phyloP scores from a whole-genome alignment of 805 yeast genomes.

The Metschnikowia koreensis region DNA sequence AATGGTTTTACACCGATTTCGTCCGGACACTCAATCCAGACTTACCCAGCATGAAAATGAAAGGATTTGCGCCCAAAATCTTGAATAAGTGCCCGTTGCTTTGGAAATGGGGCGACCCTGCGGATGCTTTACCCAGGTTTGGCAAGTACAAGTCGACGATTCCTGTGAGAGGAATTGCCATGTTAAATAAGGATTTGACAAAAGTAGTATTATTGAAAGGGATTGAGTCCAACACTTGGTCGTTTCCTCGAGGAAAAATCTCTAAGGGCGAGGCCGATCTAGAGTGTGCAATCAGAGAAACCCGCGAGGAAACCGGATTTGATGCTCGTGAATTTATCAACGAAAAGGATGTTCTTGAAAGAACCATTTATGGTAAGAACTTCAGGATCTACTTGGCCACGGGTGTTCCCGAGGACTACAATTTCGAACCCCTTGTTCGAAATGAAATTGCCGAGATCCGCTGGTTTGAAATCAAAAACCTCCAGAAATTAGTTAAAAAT shows the following conservation, averaged over 20 bases:
- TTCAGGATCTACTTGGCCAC: conserved; percentile 76
- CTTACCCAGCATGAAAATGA: conserved; percentile 76
- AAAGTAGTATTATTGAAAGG: conserved; percentile 83
- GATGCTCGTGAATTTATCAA: conserved; percentile 69
- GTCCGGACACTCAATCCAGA: conserved; percentile 67
- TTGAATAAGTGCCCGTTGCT: conserved; percentile 69
- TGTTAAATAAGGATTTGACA: conserved; percentile 67
- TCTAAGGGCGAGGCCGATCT: conserved; percentile 88
- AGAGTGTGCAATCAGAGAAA: conserved; percentile 89
- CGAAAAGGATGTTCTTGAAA: conserved; percentile 72
- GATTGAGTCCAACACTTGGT: conserved; percentile 77
- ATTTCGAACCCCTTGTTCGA: conserved; percentile 79
- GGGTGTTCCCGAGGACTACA: conserved; percentile 72
- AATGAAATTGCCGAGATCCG: conserved; percentile 82
- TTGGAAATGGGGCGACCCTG: conserved; percentile 84
- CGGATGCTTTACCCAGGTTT: conserved; percentile 74
- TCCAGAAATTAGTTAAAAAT: conserved; percentile 42
- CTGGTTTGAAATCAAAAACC: conserved; percentile 63
- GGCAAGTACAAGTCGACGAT: conserved; percentile 83
- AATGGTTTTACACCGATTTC: conserved; percentile 94
- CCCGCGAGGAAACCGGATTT: conserved; percentile 89
- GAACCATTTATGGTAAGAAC: conserved; percentile 80
- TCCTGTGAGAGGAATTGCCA: conserved; percentile 95
- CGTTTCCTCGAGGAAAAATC: conserved; percentile 96
- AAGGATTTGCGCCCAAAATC: conserved; percentile 66